Evolutionary conservation across 2,329 filamentous ascomycete species (phyloP), one percentile per base, ranked within the genome.

Genomic region (Dactylellina leptospora): DNA sequence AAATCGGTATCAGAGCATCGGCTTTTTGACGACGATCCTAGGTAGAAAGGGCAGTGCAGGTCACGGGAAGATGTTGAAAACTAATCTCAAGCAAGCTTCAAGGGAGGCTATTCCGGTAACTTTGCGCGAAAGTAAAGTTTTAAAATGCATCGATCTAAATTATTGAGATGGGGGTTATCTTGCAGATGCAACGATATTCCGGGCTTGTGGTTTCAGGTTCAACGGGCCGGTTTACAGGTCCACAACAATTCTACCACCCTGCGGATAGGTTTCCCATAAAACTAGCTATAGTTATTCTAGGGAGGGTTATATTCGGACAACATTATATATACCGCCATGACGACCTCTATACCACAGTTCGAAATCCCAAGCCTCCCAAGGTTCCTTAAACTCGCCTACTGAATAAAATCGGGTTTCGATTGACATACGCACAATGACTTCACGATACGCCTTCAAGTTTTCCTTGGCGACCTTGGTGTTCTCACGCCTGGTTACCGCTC

Each of bases 371-470:
- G n/a, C n/a, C n/a, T n/a, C n/a, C n/a, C n/a, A n/a, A n/a, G n/a
- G n/a, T n/a, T n/a, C n/a, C n/a, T n/a, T n/a, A n/a, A n/a, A n/a
- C n/a, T n/a, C n/a, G n/a, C n/a, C n/a, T n/a, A n/a, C n/a, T n/a
- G n/a, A n/a, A n/a, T n/a, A n/a, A n/a, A n/a, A n/a, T n/a, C n/a
- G n/a, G n/a, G n/a, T n/a, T n/a, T n/a, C n/a, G n/a, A n/a, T n/a
- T n/a, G n/a, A n/a, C n/a, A n/a, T n/a, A 20, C 13, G 10, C 25
- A 33, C 23, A 30, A 72, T 72, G 68, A 38, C 59, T 50, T 45
- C 47, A 6, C 22, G 28, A 55, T 50, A 42, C 18, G 54, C 59
- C 11, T 48, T 42, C 16, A 64, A 72, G 40, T 25, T 60, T 13
- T 60, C 68, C 2, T 36, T 72, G 1, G 47, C 28, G 13, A 48